These are phyloP conservation scores for Cytospora schulzeri DNA, from an alignment of 2,329 filamentous ascomycete species.

Conservation along the genomic window DNA sequence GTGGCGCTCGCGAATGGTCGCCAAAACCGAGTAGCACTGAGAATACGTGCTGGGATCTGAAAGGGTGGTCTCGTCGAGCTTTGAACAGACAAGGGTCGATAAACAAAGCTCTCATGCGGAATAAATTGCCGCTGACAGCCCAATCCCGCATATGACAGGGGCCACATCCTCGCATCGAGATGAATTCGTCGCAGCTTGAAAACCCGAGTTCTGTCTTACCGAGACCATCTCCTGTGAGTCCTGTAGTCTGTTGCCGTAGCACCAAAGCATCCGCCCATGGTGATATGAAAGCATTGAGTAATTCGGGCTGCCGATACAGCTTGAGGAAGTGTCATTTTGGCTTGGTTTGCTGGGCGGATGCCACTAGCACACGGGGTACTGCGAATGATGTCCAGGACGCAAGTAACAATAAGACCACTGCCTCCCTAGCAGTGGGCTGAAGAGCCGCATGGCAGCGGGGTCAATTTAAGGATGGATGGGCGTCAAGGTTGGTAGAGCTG, in stretches of 20 bases:
- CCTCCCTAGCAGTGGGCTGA: background rate
- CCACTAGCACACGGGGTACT: background rate
- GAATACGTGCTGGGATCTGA: background rate
- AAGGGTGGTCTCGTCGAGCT: constrained; percentile 4
- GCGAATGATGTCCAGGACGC: background rate
- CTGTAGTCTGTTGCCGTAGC: background rate
- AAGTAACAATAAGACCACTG: background rate
- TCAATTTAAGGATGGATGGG: background rate
- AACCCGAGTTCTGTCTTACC: constrained; percentile 10
- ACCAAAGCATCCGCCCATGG: background rate
- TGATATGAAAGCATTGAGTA: background rate
- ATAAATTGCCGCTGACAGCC: constrained; percentile 8
- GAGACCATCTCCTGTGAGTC: background rate
- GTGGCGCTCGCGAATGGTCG: background rate
- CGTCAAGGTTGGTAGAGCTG: constrained; percentile 20
- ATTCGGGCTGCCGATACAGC: background rate
- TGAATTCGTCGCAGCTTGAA: constrained; percentile 2
- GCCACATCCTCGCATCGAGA: background rate
- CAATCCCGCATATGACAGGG: constrained; percentile 1
- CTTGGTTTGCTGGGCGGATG: background rate
- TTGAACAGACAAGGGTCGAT: constrained; percentile 11
- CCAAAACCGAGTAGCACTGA: background rate
- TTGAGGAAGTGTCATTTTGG: background rate
- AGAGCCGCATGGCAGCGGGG: constrained; percentile 8
- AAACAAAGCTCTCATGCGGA: background rate